A percentile compares a stretch with the other conserved stretches of the same genome.
Conservation (phyloP, 2,329 filamentous ascomycete species). For the Colletotrichum sp. region DNA sequence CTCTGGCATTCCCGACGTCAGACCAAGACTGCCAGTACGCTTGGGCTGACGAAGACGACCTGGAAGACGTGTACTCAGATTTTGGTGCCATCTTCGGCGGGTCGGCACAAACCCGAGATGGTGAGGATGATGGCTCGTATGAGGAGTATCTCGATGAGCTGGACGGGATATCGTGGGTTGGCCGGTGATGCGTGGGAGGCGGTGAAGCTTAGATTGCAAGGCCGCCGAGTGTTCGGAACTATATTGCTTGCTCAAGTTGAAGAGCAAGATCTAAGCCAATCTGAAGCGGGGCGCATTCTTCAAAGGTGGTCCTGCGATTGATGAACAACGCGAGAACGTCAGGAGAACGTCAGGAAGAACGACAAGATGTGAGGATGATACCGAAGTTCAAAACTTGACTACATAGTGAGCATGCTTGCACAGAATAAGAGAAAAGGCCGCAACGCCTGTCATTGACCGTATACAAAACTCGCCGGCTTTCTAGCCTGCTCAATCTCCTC, state of each 20-base stretch:
- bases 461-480: background rate
- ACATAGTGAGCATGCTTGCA: background rate
- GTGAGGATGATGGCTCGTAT: constrained; percentile 47
- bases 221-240: background rate
- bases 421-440: background rate
- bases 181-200: background rate
- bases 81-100: constrained; percentile 57
- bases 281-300: background rate
- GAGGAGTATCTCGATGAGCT: constrained; percentile 63
- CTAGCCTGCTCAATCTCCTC: background rate
- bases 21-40: constrained; percentile 51
- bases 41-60: constrained; percentile 44
- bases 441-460: background rate
- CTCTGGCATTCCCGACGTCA: constrained; percentile 51
- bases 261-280: background rate
- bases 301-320: background rate
- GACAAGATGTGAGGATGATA: background rate
- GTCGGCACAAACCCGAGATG: constrained; percentile 25
- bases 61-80: constrained; percentile 60
- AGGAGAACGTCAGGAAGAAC: background rate
- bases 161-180: constrained; percentile 57
- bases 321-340: background rate
- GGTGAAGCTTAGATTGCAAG: background rate
- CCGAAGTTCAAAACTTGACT: background rate
- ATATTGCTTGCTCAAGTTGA: background rate